Base-by-base conservation (phyloP, 768 basidiomycete genomes). In the Zangia roseola region DNA sequence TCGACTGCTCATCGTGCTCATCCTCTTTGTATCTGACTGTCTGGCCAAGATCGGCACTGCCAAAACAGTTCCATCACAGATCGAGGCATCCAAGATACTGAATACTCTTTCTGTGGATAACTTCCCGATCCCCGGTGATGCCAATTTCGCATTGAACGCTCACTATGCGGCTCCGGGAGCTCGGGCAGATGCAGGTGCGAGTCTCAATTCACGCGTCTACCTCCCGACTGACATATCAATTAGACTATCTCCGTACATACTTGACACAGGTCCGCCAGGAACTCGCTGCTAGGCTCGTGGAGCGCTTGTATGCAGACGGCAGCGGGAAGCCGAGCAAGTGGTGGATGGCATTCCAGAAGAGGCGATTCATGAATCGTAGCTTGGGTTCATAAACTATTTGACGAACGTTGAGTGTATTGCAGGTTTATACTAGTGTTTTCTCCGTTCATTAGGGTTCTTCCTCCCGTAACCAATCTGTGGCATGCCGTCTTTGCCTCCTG, bases 301-400 rank as follows among this genome's bases (percentile, higher is more conserved):
- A 94, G 61, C 78, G 83, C 43, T 74, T 99, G 41, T 99, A 99
- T 67, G 91, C 86, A 33, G 92, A 95, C 65, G 94, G 94, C 6
- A 87, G 89, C 4, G 87, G 87, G 49, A 94, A 91, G 67, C 94
- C 97, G 6, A 97, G 89, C 77, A 99, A 99, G 70, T 99, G 97
- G 97, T 99, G 97, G 97, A 95, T 97, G 92, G 89, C 91, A 19
- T 99, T 98, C 83, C 93, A 94, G 71, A 97, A 97, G 81, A 81
- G 94, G 64, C 82, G 91, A 21, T 93, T 93, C 81, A 93, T 93
- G 91, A 91, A 91, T 73, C 84, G 91, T 65, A 91, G 89, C 68
- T 68, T 92, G 66, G 85, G 83, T 50, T 78, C 80, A 63, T 88
- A 71, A 54, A 41, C 33, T 4, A 21, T 30, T 17, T 21, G 14